Conservation (phyloP, 2,329 filamentous ascomycete genomes). For the Cordyceps javanica region DNA sequence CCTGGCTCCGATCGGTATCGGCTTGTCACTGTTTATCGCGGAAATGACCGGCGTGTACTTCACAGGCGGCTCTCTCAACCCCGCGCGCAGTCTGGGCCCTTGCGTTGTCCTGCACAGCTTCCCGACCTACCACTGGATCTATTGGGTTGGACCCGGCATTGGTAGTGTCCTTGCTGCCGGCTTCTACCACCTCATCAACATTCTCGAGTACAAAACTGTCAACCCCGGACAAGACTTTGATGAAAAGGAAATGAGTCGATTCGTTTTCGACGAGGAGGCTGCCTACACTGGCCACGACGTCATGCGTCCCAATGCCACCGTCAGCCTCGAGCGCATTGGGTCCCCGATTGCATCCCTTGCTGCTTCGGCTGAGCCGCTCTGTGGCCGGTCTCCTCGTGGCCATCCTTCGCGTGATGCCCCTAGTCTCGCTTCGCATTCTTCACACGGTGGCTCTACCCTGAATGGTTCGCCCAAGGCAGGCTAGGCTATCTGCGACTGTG, state of each 20-base stretch:
- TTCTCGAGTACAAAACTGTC: constrained; percentile 15
- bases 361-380: background rate
- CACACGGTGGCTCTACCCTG: background rate
- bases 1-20: constrained; percentile 42
- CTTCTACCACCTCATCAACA: constrained; percentile 16
- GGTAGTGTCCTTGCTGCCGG: constrained; percentile 9
- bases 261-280: constrained; percentile 14
- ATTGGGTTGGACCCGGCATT: constrained; percentile 25
- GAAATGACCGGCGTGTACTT: constrained; percentile 41
- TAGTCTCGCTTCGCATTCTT: background rate
- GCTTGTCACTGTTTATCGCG: constrained; percentile 38
- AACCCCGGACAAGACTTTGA: constrained; percentile 17
- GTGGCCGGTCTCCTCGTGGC: constrained; percentile 5
- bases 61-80: constrained; percentile 43
- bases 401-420: background rate
- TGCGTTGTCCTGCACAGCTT: constrained; percentile 37
- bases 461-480: background rate
- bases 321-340: constrained; percentile 7
- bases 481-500: background rate
- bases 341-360: background rate
- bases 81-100: constrained; percentile 40
- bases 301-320: constrained; percentile 9
- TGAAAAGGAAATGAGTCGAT: constrained; percentile 14
- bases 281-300: constrained; percentile 9
- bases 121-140: constrained; percentile 41